phyloP scores from a whole-genome alignment of 78 protist genomes.

The Speleostelium caveatum region DNA sequence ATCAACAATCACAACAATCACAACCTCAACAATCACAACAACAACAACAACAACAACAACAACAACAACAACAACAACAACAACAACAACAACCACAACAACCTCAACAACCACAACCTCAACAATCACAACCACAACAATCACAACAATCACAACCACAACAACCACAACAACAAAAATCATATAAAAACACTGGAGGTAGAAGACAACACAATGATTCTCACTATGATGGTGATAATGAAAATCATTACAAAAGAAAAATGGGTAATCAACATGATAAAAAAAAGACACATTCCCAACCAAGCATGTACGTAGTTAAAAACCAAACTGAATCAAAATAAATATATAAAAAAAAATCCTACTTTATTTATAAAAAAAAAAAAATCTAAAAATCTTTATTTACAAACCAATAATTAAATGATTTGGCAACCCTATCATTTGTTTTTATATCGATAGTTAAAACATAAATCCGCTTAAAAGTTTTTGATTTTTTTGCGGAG shows the following conservation, averaged over 20 bases:
- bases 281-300: neutral
- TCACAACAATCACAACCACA: neutral
- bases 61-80: neutral
- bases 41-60: neutral
- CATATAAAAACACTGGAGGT: too few species aligned
- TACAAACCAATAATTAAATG: too few species aligned
- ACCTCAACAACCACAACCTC: too few species aligned
- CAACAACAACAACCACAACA: too few species aligned
- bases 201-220: too few species aligned
- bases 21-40: neutral
- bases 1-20: conserved; percentile 7
- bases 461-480: too few species aligned
- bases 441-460: too few species aligned
- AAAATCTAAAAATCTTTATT: too few species aligned
- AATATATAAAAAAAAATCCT: too few species aligned
- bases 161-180: neutral
- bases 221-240: neutral
- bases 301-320: neutral
- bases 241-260: neutral
- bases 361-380: too few species aligned
- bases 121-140: neutral
- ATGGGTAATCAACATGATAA: neutral
- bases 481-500: too few species aligned
- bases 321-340: neutral
- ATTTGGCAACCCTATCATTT: too few species aligned